phyloP scores from a whole-genome alignment of 2,329 filamentous ascomycete genomes.

The Alternaria gaisen region DNA sequence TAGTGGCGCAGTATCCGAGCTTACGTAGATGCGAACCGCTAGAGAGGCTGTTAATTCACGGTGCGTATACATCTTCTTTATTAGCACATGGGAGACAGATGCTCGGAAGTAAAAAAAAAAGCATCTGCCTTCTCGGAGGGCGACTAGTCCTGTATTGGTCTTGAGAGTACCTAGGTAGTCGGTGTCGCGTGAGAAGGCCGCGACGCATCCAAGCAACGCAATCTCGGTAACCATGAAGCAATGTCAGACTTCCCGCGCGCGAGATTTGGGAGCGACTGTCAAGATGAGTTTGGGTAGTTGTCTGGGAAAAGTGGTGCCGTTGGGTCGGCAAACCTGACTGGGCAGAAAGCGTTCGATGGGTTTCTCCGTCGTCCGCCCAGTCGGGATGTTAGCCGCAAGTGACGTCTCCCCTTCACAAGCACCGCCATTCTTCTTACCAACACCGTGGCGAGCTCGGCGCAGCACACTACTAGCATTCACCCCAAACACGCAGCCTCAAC shows the following conservation, averaged over 20 bases:
- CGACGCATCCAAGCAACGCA: background rate
- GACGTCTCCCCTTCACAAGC: constrained; percentile 29
- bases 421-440: constrained; percentile 26
- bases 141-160: background rate
- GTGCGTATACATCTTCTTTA: background rate
- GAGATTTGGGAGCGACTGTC: background rate
- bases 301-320: background rate
- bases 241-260: background rate
- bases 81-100: background rate
- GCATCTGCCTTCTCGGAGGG: background rate
- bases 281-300: background rate
- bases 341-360: constrained; percentile 6
- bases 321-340: too few species aligned
- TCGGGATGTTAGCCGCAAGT: constrained; percentile 35
- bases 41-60: background rate
- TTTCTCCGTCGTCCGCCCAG: constrained; percentile 25
- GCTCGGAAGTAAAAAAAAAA: background rate
- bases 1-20: constrained; percentile 12
- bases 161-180: background rate
- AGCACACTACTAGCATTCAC: constrained; percentile 13
- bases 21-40: constrained; percentile 5
- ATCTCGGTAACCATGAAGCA: background rate
- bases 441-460: constrained; percentile 31
- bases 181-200: background rate
- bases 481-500: constrained; percentile 13